Conservation (phyloP, 2,329 filamentous ascomycete genomes). For the Cercospora zeina region DNA sequence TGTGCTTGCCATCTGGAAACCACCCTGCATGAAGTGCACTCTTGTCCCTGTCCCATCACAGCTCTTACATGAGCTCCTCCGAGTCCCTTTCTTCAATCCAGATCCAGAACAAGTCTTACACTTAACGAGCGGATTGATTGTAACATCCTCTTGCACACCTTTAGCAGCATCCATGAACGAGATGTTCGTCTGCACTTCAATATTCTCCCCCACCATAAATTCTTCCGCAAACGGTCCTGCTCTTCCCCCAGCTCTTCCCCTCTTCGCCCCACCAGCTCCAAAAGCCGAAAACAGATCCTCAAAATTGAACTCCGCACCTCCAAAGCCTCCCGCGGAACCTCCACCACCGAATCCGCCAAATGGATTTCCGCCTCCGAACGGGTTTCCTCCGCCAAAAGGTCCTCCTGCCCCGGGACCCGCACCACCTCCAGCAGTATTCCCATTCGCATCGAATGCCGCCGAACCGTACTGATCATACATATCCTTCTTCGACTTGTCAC, state of each 20-base stretch:
- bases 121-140: conserved; percentile 74
- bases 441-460: conserved; percentile 66
- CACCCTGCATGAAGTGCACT: conserved; percentile 85
- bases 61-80: conserved; percentile 69
- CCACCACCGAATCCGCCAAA: conserved; percentile 39
- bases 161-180: conserved; percentile 96
- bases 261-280: conserved; percentile 59
- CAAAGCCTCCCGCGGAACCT: conserved; percentile 36
- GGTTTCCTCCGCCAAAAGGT: conserved; percentile 52
- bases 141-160: conserved; percentile 83
- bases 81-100: conserved; percentile 78
- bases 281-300: conserved; percentile 94
- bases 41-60: conserved; percentile 86
- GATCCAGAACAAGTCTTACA: conserved; percentile 82
- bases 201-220: conserved; percentile 88
- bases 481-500: conserved; percentile 88
- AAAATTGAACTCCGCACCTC: conserved; percentile 76
- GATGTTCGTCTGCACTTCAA: conserved; percentile 89
- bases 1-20: conserved; percentile 93
- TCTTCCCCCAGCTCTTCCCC: conserved; percentile 50
- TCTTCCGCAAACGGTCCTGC: conserved; percentile 74
- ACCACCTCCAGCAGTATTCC: conserved; percentile 58
- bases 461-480: conserved; percentile 89
- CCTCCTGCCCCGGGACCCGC: conserved; percentile 61
- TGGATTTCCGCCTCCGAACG: conserved; percentile 58